Evolutionary conservation across 805 yeast genomes (phyloP), one percentile per base, ranked within the genome.

Genomic region (Ogataea dorogensis): DNA sequence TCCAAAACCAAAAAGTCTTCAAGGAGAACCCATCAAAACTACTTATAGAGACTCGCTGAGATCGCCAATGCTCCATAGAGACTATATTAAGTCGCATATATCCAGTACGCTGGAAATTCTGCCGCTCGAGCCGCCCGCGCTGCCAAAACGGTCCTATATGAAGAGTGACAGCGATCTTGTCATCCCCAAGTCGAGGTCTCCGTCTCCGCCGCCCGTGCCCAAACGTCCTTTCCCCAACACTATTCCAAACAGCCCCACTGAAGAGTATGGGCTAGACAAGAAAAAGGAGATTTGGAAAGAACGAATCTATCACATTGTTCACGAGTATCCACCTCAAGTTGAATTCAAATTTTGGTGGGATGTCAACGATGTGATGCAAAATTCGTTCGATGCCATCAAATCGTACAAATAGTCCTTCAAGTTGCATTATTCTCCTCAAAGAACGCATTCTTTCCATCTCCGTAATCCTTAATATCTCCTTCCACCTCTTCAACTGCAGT

Each of bases 381-480:
- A 63, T 9, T 58, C 59, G n/a, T 42, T 51, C 17, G 33, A 42
- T 7, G 21, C 50, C 7, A 33, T 56, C 19, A 29, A 20, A 23
- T 17, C 28, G n/a, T 28, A 34, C 21, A 31, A 38, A 21, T 25
- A 14, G 28, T 17, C 27, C 6, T 15, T 23, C 25, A 27, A 29
- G 35, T 20, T 26, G 40, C 39, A 23, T 38, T 28, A 28, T 56
- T 53, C 20, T 64, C 58, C 31, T 53, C 61, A 10, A 58, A 54
- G 44, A 63, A 61, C 5, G 67, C 71, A 33, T 51, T 48, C 7
- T 53, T 37, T 54, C 86, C 89, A 59, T 82, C 86, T 56, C 89
- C 89, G 49, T 81, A 81, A 61, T 81, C 89, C 56, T 75, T 81
- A 47, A 79, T 71, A 34, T 67, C 69, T 25, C 63, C 70, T 24